Conservation (phyloP, 208 protist species). For the Trypanosoma scelopori region DNA sequence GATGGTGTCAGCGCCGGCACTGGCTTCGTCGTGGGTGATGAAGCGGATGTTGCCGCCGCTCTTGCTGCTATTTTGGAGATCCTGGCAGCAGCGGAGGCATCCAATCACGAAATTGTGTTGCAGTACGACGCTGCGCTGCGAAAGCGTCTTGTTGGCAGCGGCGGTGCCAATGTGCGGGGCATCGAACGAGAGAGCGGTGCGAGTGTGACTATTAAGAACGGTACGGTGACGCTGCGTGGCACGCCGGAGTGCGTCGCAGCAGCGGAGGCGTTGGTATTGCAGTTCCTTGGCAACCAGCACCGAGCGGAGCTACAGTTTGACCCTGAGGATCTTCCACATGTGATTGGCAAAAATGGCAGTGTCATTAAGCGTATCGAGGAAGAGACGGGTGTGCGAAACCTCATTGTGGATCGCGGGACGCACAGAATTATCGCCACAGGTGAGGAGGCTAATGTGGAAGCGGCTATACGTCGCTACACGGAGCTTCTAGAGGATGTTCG, state of each 20-base stretch:
- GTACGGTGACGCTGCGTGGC: constrained; percentile 32
- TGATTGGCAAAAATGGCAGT: constrained; percentile 48
- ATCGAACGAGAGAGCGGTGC: constrained; percentile 52
- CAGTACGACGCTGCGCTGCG: constrained; percentile 26
- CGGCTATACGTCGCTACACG: constrained; percentile 34
- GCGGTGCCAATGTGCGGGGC: constrained; percentile 36
- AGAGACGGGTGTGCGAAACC: constrained; percentile 31
- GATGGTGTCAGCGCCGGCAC: constrained; percentile 31
- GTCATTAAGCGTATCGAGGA: constrained; percentile 39
- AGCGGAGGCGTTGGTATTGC: constrained; percentile 27
- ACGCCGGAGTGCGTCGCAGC: constrained; percentile 24
- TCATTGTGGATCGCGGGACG: constrained; percentile 35
- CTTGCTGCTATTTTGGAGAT: constrained; percentile 41
- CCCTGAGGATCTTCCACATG: constrained; percentile 15
- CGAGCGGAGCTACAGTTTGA: constrained; percentile 28
- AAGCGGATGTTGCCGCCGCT: constrained; percentile 25
- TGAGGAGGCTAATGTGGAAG: constrained; percentile 26
- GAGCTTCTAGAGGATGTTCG: constrained; percentile 31
- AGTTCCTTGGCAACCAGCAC: constrained; percentile 31
- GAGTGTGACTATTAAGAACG: constrained; percentile 29
- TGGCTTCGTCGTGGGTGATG: constrained; percentile 38
- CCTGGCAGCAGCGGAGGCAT: constrained; percentile 18
- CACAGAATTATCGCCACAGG: constrained; percentile 31
- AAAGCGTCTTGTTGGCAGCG: constrained; percentile 36
- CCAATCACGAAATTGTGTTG: constrained; percentile 23